Percentiles rank a stretch among this genome's conserved stretches.
These are phyloP conservation scores for Rubroboletus satanas DNA, from an alignment of 768 basidiomycete species.

Conservation along the genomic window DNA sequence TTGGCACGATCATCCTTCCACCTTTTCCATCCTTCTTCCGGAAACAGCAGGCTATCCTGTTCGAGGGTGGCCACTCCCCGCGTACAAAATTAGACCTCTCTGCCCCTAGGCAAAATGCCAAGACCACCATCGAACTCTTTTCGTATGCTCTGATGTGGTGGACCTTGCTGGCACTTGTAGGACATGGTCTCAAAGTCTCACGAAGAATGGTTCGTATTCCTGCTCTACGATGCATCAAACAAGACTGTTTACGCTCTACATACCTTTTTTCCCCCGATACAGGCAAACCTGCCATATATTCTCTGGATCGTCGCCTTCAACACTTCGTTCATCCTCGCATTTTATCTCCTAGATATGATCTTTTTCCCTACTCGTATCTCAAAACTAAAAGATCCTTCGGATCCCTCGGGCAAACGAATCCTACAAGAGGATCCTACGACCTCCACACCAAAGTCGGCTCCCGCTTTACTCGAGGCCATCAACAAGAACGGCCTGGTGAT, in stretches of 20 bases:
- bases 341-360: conserved; percentile 69
- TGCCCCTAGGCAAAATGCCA: conserved; percentile 57
- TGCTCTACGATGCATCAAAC: neutral
- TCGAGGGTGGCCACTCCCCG: conserved; percentile 5
- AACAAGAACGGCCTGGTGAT: conserved; percentile 76
- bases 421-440: conserved; percentile 23
- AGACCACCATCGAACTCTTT: conserved; percentile 72
- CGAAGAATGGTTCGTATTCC: conserved; percentile 52
- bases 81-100: conserved; percentile 9
- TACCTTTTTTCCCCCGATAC: neutral
- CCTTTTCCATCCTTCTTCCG: conserved; percentile 73
- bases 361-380: conserved; percentile 53
- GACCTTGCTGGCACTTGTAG: conserved; percentile 44
- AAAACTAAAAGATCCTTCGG: conserved; percentile 21
- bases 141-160: conserved; percentile 82
- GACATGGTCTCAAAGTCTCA: conserved; percentile 45
- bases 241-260: neutral
- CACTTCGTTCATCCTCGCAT: conserved; percentile 75
- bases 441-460: conserved; percentile 29
- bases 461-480: conserved; percentile 68
- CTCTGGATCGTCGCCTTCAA: conserved; percentile 90
- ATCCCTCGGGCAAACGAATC: conserved; percentile 25
- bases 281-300: conserved; percentile 89
- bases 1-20: conserved; percentile 77
- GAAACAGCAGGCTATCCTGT: conserved; percentile 36